Evolutionary conservation across 306 rosid species (phyloP).

Genomic region (Acacia confusa): DNA sequence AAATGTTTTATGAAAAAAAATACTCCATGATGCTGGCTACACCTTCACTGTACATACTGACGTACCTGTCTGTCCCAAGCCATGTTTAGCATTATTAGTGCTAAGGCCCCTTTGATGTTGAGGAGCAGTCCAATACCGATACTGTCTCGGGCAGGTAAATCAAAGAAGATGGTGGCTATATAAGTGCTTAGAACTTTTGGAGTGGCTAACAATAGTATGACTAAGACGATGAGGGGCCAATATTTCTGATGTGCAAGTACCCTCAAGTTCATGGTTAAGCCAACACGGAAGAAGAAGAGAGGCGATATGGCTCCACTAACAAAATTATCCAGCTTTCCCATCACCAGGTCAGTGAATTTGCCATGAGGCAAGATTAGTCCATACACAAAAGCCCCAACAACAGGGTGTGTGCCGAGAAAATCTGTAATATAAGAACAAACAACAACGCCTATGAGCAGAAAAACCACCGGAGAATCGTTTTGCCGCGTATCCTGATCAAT

Average conservation of each 20-base stretch:
- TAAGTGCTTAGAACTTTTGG: background rate
- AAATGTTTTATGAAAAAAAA: too few relatives aligned
- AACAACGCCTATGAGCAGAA: background rate
- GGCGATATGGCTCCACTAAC: background rate
- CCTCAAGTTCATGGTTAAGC: background rate
- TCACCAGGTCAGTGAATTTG: background rate
- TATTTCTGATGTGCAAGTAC: background rate
- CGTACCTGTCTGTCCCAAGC: background rate
- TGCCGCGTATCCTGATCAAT: background rate
- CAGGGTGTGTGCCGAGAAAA: background rate
- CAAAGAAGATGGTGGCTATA: background rate
- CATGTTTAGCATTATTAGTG: background rate
- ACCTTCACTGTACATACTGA: too few relatives aligned
- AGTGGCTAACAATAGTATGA: background rate
- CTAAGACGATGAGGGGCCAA: background rate
- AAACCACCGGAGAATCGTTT: background rate
- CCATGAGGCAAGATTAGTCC: background rate
- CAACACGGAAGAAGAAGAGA: background rate
- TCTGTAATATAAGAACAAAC: background rate
- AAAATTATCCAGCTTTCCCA: background rate
- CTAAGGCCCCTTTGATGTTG: background rate
- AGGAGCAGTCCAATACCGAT: background rate
- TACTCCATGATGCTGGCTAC: accelerated
- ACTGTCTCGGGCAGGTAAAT: background rate
- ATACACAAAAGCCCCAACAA: background rate